These are phyloP conservation scores for Phoenix dactylifera DNA, from an alignment of 176 grass and related monocot species.

Conservation along the genomic window DNA sequence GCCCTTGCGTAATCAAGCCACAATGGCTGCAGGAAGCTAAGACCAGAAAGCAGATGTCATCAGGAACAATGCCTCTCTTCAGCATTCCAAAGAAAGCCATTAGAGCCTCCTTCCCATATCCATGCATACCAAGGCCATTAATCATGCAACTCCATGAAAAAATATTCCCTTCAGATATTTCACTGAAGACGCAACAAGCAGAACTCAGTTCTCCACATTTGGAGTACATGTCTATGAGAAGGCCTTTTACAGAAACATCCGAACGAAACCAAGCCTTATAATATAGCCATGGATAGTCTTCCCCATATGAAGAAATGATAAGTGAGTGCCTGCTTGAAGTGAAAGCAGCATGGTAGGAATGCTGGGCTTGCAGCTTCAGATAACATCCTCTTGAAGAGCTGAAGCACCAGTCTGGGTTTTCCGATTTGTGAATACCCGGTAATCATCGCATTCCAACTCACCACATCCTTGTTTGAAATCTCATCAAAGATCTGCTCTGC, in stretches of 20 bases:
- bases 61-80: slow-evolving; percentile 10
- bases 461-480: neutral
- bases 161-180: neutral
- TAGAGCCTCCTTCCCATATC: neutral
- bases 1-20: neutral
- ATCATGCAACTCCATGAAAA: slow-evolving; percentile 13
- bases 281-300: slow-evolving; percentile 2
- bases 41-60: slow-evolving; percentile 3
- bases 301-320: neutral
- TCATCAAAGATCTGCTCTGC: slow-evolving; percentile 4
- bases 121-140: slow-evolving; percentile 15
- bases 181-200: slow-evolving; percentile 3
- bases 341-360: slow-evolving; percentile 10
- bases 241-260: slow-evolving; percentile 5
- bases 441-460: slow-evolving; percentile 13
- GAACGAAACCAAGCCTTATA: neutral
- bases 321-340: neutral
- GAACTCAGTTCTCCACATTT: slow-evolving; percentile 12
- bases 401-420: neutral
- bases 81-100: slow-evolving; percentile 7
- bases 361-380: neutral
- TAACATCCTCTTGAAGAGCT: slow-evolving; percentile 1
- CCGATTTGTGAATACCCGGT: neutral
- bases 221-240: slow-evolving; percentile 14
- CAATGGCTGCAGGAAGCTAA: slow-evolving; percentile 13